Percentiles rank a stretch among this genome's conserved stretches.
Conservation (phyloP, 345 rosid genomes). For the Lepidium africanum region DNA sequence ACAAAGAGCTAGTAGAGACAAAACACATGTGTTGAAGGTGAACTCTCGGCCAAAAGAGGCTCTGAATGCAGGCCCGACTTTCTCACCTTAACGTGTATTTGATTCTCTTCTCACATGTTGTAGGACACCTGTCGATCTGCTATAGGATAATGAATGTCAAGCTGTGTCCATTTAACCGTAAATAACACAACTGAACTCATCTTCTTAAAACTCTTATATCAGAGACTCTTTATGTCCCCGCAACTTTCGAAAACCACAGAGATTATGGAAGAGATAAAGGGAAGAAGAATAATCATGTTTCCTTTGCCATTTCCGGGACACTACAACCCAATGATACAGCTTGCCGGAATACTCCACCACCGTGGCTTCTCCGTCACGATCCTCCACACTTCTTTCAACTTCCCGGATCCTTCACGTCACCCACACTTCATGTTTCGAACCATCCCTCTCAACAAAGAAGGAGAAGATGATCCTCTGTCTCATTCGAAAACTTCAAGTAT, state of each 20-base stretch:
- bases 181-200: not conserved
- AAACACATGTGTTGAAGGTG: no score
- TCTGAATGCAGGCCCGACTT: no score
- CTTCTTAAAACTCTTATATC: not conserved
- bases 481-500: not conserved
- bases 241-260: not conserved
- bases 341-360: slow-evolving; percentile 43
- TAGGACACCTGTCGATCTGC: not conserved
- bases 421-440: slow-evolving; percentile 44
- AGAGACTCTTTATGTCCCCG: not conserved
- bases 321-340: slow-evolving; percentile 54
- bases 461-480: slow-evolving; percentile 1
- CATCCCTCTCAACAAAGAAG: slow-evolving; percentile 20
- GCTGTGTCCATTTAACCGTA: not conserved
- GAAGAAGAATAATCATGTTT: slow-evolving; percentile 35
- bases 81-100: no score
- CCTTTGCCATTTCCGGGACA: slow-evolving; percentile 60
- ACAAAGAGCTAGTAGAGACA: no score
- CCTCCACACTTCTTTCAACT: slow-evolving; percentile 47
- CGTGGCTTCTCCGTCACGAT: slow-evolving; percentile 51
- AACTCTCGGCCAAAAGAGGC: no score
- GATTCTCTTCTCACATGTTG: no score
- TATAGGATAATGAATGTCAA: not conserved
- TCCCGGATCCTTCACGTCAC: slow-evolving; percentile 36
- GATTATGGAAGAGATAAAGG: slow-evolving; percentile 19